Conservation (phyloP, 208 protist species). For the Strigomonas oncopelti region DNA sequence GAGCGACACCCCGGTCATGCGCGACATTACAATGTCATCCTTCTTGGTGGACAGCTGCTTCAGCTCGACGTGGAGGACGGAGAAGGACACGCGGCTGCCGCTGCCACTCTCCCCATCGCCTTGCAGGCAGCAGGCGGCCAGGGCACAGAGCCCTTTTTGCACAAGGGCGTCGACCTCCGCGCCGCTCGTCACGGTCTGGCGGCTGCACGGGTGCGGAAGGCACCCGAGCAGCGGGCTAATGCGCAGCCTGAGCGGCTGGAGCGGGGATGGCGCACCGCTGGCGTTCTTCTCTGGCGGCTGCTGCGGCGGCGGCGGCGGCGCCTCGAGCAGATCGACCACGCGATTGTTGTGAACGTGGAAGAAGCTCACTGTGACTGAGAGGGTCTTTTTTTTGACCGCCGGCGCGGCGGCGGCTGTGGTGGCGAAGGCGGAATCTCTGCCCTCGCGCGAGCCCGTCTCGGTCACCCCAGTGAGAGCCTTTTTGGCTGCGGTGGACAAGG, state of each 20-base stretch:
- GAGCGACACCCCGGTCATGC: constrained; percentile 17
- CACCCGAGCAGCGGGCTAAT: constrained; percentile 15
- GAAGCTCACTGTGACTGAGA: constrained; percentile 1
- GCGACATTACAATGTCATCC: constrained; percentile 11
- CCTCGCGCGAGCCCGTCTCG: constrained; percentile 6
- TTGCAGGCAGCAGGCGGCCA: background rate
- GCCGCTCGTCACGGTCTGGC: constrained; percentile 4
- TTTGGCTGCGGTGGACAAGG: background rate
- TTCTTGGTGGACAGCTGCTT: constrained; percentile 9
- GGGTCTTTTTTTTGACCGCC: constrained; percentile 6
- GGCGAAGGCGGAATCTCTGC: constrained; percentile 16
- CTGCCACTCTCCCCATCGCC: background rate
- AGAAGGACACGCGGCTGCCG: constrained; percentile 6
- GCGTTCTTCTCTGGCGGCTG: too few relatives aligned
- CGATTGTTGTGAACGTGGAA: background rate
- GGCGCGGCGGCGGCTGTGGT: constrained; percentile 12
- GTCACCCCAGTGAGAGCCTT: background rate
- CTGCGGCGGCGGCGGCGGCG: too few relatives aligned
- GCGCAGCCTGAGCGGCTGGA: constrained; percentile 6
- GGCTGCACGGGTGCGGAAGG: constrained; percentile 9
- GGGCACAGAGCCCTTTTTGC: background rate
- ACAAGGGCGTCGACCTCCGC: constrained; percentile 9
- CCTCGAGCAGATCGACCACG: background rate
- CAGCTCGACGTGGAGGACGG: constrained; percentile 15
- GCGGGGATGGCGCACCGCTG: too few relatives aligned